Conservation (phyloP, 306 rosid genomes). For the Gleditsia sinensis region DNA sequence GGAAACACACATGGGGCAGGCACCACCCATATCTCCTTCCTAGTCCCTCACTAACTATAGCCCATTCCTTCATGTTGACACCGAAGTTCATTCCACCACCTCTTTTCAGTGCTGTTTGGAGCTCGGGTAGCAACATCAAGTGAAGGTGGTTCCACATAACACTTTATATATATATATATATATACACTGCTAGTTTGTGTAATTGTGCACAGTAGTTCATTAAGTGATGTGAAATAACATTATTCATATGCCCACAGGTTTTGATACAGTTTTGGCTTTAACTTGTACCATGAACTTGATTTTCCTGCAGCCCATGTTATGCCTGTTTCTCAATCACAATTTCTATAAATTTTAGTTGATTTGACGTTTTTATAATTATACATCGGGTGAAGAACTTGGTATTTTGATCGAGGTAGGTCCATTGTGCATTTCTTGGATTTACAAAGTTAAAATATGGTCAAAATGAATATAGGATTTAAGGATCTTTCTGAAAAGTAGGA, state of each 20-base stretch:
- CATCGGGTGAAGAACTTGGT: too few species aligned
- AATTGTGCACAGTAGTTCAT: background rate
- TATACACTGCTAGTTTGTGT: background rate
- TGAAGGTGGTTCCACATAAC: too few species aligned
- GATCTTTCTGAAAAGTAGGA: too few species aligned
- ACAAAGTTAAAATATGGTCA: too few species aligned
- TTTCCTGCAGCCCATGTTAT: background rate
- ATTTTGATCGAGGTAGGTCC: too few species aligned
- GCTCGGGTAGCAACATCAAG: too few species aligned
- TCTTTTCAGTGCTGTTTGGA: background rate
- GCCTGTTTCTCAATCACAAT: too few species aligned
- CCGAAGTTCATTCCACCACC: conserved; percentile 13
- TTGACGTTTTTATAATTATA: too few species aligned
- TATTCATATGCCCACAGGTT: background rate
- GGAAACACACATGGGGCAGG: conserved; percentile 66
- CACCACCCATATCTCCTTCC: conserved; percentile 43
- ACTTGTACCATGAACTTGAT: background rate
- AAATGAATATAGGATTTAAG: too few species aligned
- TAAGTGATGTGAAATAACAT: background rate
- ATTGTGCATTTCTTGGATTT: too few species aligned
- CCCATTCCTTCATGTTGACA: conserved; percentile 57
- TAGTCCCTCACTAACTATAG: conserved; percentile 28
- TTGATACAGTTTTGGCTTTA: background rate
- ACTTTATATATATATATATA: too few species aligned
- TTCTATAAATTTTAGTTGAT: too few species aligned